Conservation (phyloP, 352 stramenopile genomes). For the Phytophthora megakarya region DNA sequence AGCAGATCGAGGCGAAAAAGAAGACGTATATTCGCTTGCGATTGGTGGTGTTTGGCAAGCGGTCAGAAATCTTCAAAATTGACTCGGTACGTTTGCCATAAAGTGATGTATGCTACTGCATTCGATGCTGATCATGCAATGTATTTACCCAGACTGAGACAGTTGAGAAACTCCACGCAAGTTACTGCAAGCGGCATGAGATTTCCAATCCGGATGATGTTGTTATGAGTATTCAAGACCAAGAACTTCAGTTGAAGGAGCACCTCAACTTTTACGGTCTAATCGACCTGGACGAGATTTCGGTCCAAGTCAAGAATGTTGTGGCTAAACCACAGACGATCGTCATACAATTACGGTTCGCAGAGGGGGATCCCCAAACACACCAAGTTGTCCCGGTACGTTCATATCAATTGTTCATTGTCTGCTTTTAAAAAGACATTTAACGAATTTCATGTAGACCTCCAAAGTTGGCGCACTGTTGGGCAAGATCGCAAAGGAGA, state of each 20-base stretch:
- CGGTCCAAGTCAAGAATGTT: slow-evolving; percentile 48
- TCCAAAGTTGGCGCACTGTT: slow-evolving; percentile 53
- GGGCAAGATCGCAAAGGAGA: slow-evolving; percentile 30
- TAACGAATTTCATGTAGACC: slow-evolving; percentile 28
- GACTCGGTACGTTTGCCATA: slow-evolving; percentile 47
- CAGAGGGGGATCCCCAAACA: slow-evolving; percentile 36
- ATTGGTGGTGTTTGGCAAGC: slow-evolving; percentile 56
- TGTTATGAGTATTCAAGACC: slow-evolving; percentile 51
- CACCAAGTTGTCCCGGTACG: slow-evolving; percentile 52
- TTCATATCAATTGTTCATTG: background rate
- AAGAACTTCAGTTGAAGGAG: slow-evolving; percentile 46
- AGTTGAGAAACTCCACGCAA: slow-evolving; percentile 63
- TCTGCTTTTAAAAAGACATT: background rate
- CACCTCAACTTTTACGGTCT: slow-evolving; percentile 57
- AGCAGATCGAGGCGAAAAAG: slow-evolving; percentile 49
- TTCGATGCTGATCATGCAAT: background rate
- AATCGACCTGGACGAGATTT: slow-evolving; percentile 67
- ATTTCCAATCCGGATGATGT: slow-evolving; percentile 57
- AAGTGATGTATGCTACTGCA: background rate
- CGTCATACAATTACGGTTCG: slow-evolving; percentile 50
- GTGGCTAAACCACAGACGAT: slow-evolving; percentile 39
- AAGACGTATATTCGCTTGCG: slow-evolving; percentile 63
- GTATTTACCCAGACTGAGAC: slow-evolving; percentile 38
- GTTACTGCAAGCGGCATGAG: slow-evolving; percentile 67
- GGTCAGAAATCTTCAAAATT: slow-evolving; percentile 72